phyloP scores from a whole-genome alignment of 306 rosid genomes.

The Hylodesmum podocarpum region DNA sequence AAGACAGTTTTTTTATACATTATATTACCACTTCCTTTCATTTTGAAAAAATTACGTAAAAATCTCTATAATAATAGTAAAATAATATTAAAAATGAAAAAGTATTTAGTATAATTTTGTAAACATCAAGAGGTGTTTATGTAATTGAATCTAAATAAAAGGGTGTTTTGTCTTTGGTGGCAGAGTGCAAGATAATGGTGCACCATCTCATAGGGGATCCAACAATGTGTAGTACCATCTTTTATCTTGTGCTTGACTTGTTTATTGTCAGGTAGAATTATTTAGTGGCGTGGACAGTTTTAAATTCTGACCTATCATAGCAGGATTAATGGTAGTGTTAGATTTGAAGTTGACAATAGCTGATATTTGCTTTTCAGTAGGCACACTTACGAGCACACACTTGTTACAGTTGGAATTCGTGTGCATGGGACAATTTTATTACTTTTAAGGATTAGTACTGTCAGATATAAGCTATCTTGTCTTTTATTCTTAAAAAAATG shows the following conservation, averaged over 20 bases:
- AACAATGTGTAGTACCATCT: not conserved
- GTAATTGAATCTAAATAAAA: too few species aligned
- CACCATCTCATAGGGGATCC: constrained; percentile 3
- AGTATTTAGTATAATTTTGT: too few species aligned
- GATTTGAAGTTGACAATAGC: not conserved
- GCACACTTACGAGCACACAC: not conserved
- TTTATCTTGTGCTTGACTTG: not conserved
- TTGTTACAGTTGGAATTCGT: not conserved
- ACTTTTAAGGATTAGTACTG: not conserved
- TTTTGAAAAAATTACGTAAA: too few species aligned
- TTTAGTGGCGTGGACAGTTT: not conserved
- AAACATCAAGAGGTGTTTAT: too few species aligned
- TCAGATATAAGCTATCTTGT: not conserved
- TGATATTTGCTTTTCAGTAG: not conserved
- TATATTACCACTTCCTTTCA: too few species aligned
- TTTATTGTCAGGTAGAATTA: not conserved
- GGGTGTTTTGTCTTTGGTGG: not conserved
- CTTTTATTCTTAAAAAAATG: not conserved
- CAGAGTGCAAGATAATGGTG: not conserved
- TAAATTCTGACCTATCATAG: not conserved
- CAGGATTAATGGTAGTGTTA: not conserved
- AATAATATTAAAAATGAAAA: too few species aligned
- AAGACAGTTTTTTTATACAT: too few species aligned
- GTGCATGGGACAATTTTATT: not conserved
- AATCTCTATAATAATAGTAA: too few species aligned